Conservation (phyloP, 2,329 filamentous ascomycete species). For the Cladophialophora carrionii region DNA sequence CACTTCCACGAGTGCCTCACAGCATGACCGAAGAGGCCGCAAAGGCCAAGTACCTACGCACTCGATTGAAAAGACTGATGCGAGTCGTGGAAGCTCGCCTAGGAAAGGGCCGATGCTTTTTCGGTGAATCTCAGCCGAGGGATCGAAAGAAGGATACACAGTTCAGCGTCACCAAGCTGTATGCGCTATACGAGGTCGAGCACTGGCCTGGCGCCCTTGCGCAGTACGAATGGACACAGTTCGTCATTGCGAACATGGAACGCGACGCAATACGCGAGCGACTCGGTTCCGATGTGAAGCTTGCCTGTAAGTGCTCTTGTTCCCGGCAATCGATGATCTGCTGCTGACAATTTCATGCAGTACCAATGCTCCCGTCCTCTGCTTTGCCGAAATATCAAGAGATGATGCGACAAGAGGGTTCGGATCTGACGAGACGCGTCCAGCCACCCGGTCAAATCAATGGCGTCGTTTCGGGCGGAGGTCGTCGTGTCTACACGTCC, state of each 20-base stretch:
- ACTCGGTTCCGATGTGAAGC: background rate
- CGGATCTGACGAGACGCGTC: background rate
- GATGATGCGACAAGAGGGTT: constrained; percentile 19
- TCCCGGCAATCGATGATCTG: background rate
- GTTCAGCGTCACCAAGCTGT: constrained; percentile 25
- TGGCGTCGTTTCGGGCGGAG: constrained; percentile 10
- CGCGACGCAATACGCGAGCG: constrained; percentile 17
- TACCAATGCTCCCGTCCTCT: constrained; percentile 19
- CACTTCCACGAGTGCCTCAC: constrained; percentile 12
- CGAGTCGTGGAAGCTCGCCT: constrained; percentile 15
- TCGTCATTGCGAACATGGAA: constrained; percentile 29
- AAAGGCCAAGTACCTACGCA: constrained; percentile 7
- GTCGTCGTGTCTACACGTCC: constrained; percentile 3
- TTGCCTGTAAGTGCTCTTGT: constrained; percentile 17
- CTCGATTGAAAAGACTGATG: constrained; percentile 18
- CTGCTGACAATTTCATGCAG: constrained; percentile 10
- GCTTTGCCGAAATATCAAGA: constrained; percentile 18
- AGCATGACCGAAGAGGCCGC: constrained; percentile 6
- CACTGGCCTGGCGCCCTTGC: constrained; percentile 27
- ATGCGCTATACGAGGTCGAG: constrained; percentile 29
- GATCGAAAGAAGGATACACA: constrained; percentile 12
- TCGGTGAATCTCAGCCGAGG: constrained; percentile 4
- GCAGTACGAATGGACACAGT: constrained; percentile 29
- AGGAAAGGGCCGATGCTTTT: constrained; percentile 21
- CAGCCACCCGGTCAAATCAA: constrained; percentile 8